Conservation (phyloP, 2,329 filamentous ascomycete genomes). For the Neocucurbitaria cava region DNA sequence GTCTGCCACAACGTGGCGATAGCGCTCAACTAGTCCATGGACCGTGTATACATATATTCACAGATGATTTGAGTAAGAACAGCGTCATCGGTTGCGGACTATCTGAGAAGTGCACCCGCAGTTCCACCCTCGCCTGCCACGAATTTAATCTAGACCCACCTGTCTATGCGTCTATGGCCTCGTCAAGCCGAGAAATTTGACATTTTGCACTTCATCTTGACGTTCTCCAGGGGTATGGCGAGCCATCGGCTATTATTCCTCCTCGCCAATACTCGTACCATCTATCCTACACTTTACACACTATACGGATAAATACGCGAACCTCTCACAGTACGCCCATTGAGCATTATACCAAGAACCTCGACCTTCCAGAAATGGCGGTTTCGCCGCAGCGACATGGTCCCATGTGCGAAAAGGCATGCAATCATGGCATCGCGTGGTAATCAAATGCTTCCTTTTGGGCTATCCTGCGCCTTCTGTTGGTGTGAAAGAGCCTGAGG, state of each 20-base stretch:
- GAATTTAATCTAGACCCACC: not conserved
- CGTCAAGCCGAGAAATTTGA: not conserved
- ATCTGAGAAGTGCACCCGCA: slow-evolving; percentile 1
- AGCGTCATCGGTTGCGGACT: not conserved
- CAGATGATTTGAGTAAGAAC: too few species aligned
- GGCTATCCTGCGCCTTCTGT: slow-evolving; percentile 9
- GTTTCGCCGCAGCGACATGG: slow-evolving; percentile 18
- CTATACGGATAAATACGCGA: slow-evolving; percentile 40
- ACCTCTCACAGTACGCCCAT: slow-evolving; percentile 27
- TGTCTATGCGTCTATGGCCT: not conserved
- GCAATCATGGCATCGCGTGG: slow-evolving; percentile 15
- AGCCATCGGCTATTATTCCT: slow-evolving; percentile 31
- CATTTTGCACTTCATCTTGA: not conserved
- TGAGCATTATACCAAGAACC: slow-evolving; percentile 15
- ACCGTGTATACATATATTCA: not conserved
- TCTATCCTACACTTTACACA: slow-evolving; percentile 33
- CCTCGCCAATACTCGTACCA: slow-evolving; percentile 24
- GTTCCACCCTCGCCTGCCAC: not conserved
- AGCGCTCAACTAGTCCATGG: not conserved
- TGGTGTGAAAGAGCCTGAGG: slow-evolving; percentile 11
- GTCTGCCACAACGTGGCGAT: not conserved
- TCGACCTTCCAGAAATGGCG: slow-evolving; percentile 29
- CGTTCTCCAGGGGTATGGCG: slow-evolving; percentile 8
- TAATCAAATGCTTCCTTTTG: slow-evolving; percentile 28
- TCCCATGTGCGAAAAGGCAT: slow-evolving; percentile 10